Conservation (phyloP, 2,329 filamentous ascomycete genomes). For the Blastomyces emzantsi region DNA sequence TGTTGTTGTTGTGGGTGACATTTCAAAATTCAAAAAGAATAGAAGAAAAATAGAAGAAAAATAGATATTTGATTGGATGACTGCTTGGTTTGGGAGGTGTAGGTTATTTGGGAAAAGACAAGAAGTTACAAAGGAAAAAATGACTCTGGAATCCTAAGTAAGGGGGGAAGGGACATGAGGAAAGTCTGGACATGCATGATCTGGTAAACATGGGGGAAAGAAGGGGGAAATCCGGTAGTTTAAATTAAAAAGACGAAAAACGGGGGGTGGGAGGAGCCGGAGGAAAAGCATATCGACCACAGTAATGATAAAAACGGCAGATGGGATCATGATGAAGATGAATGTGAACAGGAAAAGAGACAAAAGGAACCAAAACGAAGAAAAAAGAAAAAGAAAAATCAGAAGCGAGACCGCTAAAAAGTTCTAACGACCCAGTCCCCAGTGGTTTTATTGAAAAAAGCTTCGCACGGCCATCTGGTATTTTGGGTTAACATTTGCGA, state of each 20-base stretch:
- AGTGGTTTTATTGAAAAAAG: conserved; percentile 56
- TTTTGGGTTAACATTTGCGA: conserved; percentile 67
- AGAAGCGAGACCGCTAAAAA: neutral
- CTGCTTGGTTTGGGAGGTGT: neutral
- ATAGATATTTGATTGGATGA: neutral
- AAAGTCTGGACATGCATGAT: neutral
- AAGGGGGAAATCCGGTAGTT: neutral
- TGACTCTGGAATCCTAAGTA: neutral
- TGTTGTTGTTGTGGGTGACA: neutral
- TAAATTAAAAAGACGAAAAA: neutral
- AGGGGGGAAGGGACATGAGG: neutral
- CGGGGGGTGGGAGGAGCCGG: neutral
- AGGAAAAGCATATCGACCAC: neutral
- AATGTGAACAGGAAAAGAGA: conserved; percentile 1
- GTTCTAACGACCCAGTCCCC: neutral
- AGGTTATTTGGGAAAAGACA: neutral
- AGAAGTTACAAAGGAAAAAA: neutral
- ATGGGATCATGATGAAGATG: neutral
- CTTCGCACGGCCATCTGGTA: conserved; percentile 70
- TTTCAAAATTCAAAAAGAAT: neutral
- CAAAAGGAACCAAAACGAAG: neutral
- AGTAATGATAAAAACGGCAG: neutral
- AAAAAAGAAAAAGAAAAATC: neutral
- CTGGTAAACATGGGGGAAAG: neutral
- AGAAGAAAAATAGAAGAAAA: neutral